Conservation (phyloP, 2,329 filamentous ascomycete species). For the Hypomyces perniciosus region DNA sequence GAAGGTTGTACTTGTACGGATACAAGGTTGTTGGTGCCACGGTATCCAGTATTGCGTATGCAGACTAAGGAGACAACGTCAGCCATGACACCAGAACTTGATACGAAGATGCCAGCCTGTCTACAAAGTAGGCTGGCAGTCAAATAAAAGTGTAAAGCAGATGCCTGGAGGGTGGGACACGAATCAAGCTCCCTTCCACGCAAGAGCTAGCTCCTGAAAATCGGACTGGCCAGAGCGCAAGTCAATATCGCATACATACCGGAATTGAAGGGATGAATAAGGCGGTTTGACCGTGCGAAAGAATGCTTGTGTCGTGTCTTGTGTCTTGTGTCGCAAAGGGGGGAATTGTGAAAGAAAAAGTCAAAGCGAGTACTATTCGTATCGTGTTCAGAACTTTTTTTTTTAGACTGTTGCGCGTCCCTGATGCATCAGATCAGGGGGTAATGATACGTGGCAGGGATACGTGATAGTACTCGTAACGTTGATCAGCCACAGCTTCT, state of each 20-base stretch:
- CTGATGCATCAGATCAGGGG: background rate
- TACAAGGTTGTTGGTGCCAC: constrained; percentile 6
- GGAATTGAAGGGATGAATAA: background rate
- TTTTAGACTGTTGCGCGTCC: background rate
- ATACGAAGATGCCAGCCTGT: no score
- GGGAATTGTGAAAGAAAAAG: no score
- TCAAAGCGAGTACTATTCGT: no score
- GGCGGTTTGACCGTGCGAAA: background rate
- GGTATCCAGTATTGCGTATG: constrained; percentile 1
- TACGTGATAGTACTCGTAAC: background rate
- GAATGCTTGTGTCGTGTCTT: background rate
- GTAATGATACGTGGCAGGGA: background rate
- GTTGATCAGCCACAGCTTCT: no score
- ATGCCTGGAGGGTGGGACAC: no score
- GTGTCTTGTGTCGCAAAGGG: no score
- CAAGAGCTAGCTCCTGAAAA: background rate
- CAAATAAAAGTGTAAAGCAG: no score
- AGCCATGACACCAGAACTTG: no score
- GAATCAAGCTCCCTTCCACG: no score
- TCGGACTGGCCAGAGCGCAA: background rate
- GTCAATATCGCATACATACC: background rate
- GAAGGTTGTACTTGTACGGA: background rate
- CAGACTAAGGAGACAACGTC: background rate
- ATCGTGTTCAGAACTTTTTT: background rate
- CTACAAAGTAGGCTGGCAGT: no score